phyloP scores from a whole-genome alignment of 306 rosid genomes.

The Delonix regia region DNA sequence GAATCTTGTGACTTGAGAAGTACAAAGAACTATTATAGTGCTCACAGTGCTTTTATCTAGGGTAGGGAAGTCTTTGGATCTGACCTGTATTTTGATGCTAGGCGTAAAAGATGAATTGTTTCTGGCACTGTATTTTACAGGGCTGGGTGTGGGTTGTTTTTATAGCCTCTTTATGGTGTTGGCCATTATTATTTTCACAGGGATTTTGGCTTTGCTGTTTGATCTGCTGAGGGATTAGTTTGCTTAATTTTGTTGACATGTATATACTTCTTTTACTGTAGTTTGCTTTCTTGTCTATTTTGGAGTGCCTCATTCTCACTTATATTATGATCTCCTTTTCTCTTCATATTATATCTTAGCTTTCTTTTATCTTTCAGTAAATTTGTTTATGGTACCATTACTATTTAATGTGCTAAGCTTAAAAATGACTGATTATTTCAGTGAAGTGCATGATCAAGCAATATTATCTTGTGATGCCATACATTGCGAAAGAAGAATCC shows the following conservation, averaged over 20 bases:
- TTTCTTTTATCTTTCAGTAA: not conserved
- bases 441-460: conserved; percentile 98
- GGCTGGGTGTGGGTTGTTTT: not conserved
- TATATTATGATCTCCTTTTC: not conserved
- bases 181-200: not conserved
- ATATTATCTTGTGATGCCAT: conserved; percentile 80
- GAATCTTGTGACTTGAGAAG: conserved; percentile 8
- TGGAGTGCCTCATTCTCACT: conserved; percentile 3
- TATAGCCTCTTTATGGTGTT: conserved; percentile 8
- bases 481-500: conserved; percentile 92
- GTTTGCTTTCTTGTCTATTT: conserved; percentile 17
- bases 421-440: conserved; percentile 50
- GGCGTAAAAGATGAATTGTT: conserved; percentile 3
- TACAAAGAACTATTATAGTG: not conserved
- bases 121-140: not conserved
- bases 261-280: not conserved
- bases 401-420: conserved; percentile 35
- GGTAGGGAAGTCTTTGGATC: not conserved
- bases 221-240: conserved; percentile 10
- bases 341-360: not conserved
- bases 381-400: conserved; percentile 3
- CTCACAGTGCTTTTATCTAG: not conserved
- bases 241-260: conserved; percentile 4
- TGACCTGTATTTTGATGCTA: not conserved
- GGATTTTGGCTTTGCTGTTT: not conserved